A percentile compares a stretch with the other conserved stretches of the same genome.
Evolutionary conservation across 306 rosid species (phyloP).

Genomic region (Pachyrhizus erosus): DNA sequence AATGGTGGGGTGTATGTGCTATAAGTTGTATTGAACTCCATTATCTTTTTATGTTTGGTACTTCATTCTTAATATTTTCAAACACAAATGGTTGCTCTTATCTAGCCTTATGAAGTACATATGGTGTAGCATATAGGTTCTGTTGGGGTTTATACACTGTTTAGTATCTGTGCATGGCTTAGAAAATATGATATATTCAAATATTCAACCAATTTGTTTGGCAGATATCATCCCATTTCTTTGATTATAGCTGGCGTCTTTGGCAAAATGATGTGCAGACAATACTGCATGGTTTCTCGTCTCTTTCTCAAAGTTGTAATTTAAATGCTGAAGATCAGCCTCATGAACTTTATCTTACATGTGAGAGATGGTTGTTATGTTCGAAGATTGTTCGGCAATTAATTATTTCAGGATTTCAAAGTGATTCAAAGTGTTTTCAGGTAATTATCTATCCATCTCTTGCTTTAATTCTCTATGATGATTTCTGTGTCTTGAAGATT

Average conservation of each 20-base stretch:
- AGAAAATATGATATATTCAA: conserved; percentile 29
- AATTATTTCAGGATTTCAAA: conserved; percentile 85
- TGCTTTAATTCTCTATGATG: conserved; percentile 30
- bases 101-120: conserved; percentile 12
- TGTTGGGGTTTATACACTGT: conserved; percentile 28
- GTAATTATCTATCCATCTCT: conserved; percentile 46
- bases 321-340: conserved; percentile 69
- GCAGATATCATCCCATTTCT: conserved; percentile 94
- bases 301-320: conserved; percentile 69
- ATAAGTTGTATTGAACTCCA: conserved; percentile 4
- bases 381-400: conserved; percentile 87
- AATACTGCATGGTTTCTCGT: conserved; percentile 78
- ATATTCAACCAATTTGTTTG: conserved; percentile 45
- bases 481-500: conserved; percentile 5
- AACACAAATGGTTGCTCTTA: not conserved
- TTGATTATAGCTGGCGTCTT: conserved; percentile 93
- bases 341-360: conserved; percentile 76
- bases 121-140: conserved; percentile 28
- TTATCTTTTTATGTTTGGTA: conserved; percentile 2
- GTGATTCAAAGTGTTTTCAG: conserved; percentile 91
- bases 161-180: conserved; percentile 17
- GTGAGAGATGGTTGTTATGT: conserved; percentile 96
- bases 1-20: conserved; percentile 3
- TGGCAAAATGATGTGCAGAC: conserved; percentile 94
- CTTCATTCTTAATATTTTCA: not conserved